These are phyloP conservation scores for Acacia acuminata DNA, from an alignment of 306 rosid genomes.

Conservation along the genomic window DNA sequence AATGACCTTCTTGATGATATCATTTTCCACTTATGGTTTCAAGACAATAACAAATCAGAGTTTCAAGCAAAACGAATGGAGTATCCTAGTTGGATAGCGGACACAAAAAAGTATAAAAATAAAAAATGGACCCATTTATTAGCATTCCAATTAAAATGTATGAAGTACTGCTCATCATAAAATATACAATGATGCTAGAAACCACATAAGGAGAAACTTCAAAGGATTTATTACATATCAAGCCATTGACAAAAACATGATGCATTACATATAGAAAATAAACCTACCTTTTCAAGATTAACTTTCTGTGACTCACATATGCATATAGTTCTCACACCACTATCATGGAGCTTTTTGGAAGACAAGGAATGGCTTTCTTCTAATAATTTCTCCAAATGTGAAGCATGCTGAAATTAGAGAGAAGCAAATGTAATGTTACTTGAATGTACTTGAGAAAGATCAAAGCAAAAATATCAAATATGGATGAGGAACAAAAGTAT, in stretches of 20 bases:
- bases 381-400: conserved; percentile 71
- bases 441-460: conserved; percentile 10
- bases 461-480: not conserved
- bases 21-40: conserved; percentile 5
- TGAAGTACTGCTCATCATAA: not conserved
- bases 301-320: conserved; percentile 52
- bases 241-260: conserved; percentile 18
- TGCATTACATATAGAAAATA: not conserved
- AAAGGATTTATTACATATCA: not conserved
- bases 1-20: not conserved
- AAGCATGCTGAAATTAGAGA: conserved; percentile 54
- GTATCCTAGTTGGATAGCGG: not conserved
- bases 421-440: conserved; percentile 12
- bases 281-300: conserved; percentile 81
- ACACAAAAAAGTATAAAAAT: not conserved
- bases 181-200: conserved; percentile 1
- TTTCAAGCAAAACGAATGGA: conserved; percentile 4
- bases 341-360: conserved; percentile 67
- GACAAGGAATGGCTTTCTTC: conserved; percentile 64
- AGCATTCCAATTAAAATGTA: not conserved
- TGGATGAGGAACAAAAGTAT: conserved; percentile 15
- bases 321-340: conserved; percentile 85
- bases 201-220: conserved; percentile 8
- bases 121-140: not conserved
- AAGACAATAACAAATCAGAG: not conserved